Conservation (phyloP, 305 asterid species). For the Solanum aculeatissimum region DNA sequence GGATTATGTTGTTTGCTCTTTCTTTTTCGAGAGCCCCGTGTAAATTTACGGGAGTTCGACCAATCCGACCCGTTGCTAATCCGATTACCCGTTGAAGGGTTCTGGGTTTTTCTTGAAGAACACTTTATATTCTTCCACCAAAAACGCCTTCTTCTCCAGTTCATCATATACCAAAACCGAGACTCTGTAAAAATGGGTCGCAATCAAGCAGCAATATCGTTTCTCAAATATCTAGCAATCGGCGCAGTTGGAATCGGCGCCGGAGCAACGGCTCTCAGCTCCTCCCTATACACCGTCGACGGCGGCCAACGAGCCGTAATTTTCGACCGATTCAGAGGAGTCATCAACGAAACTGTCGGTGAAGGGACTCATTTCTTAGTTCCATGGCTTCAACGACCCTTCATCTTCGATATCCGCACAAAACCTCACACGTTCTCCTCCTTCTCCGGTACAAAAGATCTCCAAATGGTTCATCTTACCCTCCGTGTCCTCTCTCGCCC, state of each 20-base stretch:
- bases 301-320: conserved; percentile 93
- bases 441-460: conserved; percentile 83
- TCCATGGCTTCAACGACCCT: conserved; percentile 86
- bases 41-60: background rate
- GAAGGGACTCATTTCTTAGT: conserved; percentile 86
- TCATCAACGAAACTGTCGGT: conserved; percentile 55
- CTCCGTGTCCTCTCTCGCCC: conserved; percentile 92
- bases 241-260: conserved; percentile 52
- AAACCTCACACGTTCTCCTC: conserved; percentile 81
- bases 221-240: conserved; percentile 52
- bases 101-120: background rate
- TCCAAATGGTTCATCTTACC: conserved; percentile 91
- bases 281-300: conserved; percentile 82
- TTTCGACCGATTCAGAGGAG: conserved; percentile 87
- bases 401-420: conserved; percentile 81
- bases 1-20: too few species aligned
- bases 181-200: conserved; percentile 34
- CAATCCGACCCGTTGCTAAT: background rate
- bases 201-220: conserved; percentile 35
- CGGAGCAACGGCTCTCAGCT: conserved; percentile 29
- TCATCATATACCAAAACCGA: background rate
- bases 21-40: background rate
- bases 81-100: background rate
- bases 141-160: background rate
- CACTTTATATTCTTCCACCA: background rate